Evolutionary conservation across 2,329 filamentous ascomycete species (phyloP).

Genomic region (Mycosphaerella arachidis): DNA sequence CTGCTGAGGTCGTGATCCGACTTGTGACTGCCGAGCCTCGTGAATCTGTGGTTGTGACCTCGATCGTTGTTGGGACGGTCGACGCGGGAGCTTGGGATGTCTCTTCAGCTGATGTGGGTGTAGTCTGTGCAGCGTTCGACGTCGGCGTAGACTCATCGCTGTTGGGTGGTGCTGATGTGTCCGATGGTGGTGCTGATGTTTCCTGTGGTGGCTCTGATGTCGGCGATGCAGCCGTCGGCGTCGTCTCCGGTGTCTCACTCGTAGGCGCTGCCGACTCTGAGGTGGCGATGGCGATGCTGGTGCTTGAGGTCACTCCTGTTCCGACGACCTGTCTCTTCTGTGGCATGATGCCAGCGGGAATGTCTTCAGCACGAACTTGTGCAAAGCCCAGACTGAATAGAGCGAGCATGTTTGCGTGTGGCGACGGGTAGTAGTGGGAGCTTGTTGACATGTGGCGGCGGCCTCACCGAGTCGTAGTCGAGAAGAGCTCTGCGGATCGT

Average conservation of each 20-base stretch:
- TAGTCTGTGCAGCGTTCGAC: slow-evolving; percentile 10
- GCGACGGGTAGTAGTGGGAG: background rate
- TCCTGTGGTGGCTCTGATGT: background rate
- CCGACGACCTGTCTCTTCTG: slow-evolving; percentile 33
- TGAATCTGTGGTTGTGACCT: slow-evolving; percentile 30
- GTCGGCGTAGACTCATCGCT: slow-evolving; percentile 7
- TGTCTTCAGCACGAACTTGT: slow-evolving; percentile 27
- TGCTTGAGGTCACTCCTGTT: slow-evolving; percentile 25
- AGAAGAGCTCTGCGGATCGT: slow-evolving; percentile 3
- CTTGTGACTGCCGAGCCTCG: slow-evolving; percentile 28
- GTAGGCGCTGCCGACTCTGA: slow-evolving; percentile 12
- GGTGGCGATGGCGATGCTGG: slow-evolving; percentile 10
- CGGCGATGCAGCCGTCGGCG: slow-evolving; percentile 8
- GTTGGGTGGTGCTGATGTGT: background rate
- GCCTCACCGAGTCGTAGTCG: background rate
- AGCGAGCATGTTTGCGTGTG: slow-evolving; percentile 24
- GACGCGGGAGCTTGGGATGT: slow-evolving; percentile 14
- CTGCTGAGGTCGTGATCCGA: slow-evolving; percentile 24
- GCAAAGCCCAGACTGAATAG: slow-evolving; percentile 30
- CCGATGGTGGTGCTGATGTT: too few species aligned
- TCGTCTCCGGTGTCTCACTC: slow-evolving; percentile 11
- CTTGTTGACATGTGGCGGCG: background rate
- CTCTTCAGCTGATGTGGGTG: slow-evolving; percentile 4
- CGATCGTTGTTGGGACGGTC: slow-evolving; percentile 21
- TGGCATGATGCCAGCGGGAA: slow-evolving; percentile 32